Conservation (phyloP, 2,329 filamentous ascomycete species). For the Colletotrichum sp. region DNA sequence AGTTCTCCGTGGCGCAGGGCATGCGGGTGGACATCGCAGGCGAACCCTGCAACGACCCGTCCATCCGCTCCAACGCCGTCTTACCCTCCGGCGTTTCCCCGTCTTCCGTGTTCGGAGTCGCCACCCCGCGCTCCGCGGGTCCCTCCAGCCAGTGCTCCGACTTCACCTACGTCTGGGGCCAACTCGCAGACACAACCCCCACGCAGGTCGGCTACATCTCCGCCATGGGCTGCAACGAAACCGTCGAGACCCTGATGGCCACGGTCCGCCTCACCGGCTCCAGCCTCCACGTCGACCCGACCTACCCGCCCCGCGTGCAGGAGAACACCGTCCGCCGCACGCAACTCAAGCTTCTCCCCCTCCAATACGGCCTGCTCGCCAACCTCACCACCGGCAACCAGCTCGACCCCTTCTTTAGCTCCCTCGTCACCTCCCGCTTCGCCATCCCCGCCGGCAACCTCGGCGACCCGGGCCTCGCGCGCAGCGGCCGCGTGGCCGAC, state of each 20-base stretch:
- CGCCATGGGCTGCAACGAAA: constrained; percentile 44
- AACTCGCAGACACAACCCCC: constrained; percentile 28
- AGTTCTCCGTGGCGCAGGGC: neutral
- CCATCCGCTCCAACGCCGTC: constrained; percentile 23
- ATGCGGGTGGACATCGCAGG: constrained; percentile 26
- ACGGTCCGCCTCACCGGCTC: constrained; percentile 27
- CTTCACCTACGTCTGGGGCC: constrained; percentile 41
- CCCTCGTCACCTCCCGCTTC: constrained; percentile 36
- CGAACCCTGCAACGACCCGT: constrained; percentile 22
- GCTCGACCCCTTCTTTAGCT: constrained; percentile 40
- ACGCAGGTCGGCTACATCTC: constrained; percentile 33
- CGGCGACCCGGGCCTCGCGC: constrained; percentile 20
- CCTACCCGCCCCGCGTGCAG: constrained; percentile 29
- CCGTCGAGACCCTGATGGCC: constrained; percentile 32
- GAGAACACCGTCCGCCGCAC: constrained; percentile 26
- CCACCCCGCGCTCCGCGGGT: constrained; percentile 7
- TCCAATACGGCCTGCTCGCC: constrained; percentile 34
- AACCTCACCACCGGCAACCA: constrained; percentile 29
- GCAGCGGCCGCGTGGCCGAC: constrained; percentile 27
- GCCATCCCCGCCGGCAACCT: constrained; percentile 32
- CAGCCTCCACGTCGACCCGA: constrained; percentile 30
- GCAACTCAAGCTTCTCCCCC: constrained; percentile 26
- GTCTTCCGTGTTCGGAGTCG: constrained; percentile 28
- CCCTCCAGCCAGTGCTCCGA: constrained; percentile 31
- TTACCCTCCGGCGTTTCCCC: constrained; percentile 8